These are phyloP conservation scores for Cymbopogon flexuosus DNA, from an alignment of 202 grass and related monocot genomes.

Conservation along the genomic window DNA sequence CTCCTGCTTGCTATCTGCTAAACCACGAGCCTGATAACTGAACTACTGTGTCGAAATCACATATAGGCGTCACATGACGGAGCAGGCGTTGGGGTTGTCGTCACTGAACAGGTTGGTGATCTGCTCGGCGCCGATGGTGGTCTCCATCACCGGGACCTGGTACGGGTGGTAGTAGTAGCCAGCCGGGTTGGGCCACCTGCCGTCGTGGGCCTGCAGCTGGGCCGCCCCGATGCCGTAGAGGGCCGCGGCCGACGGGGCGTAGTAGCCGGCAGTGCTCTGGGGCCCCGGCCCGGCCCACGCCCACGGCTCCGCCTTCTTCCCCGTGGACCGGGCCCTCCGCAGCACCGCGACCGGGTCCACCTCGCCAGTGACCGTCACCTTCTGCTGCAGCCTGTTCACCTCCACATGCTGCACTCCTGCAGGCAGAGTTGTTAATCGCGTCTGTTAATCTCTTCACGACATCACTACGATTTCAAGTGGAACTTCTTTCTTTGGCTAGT, in stretches of 20 bases:
- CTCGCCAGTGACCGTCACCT: constrained; percentile 60
- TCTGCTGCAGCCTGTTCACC: constrained; percentile 53
- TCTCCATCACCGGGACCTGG: background rate
- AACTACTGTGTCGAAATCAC: background rate
- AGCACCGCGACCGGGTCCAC: constrained; percentile 55
- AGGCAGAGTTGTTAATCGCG: background rate
- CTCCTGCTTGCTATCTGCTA: background rate
- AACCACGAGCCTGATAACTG: background rate
- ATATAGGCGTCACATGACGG: constrained; percentile 46
- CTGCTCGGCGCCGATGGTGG: constrained; percentile 33
- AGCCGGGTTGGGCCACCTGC: constrained; percentile 26
- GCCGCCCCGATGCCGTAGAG: constrained; percentile 27
- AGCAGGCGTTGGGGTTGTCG: constrained; percentile 83
- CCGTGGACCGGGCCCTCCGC: constrained; percentile 52
- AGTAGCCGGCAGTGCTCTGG: constrained; percentile 29
- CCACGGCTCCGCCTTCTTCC: constrained; percentile 65
- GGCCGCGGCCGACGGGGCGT: constrained; percentile 24
- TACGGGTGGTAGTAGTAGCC: background rate
- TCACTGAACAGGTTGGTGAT: constrained; percentile 66
- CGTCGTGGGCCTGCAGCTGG: constrained; percentile 40
- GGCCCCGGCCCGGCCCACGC: constrained; percentile 33
- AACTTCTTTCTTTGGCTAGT: background rate
- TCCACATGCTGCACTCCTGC: constrained; percentile 55
- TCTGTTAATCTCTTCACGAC: background rate
- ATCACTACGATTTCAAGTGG: background rate